A percentile compares a stretch with the other conserved stretches of the same genome.
Evolutionary conservation across 257 asterid genomes (phyloP).

Genomic region (Plantago major): DNA sequence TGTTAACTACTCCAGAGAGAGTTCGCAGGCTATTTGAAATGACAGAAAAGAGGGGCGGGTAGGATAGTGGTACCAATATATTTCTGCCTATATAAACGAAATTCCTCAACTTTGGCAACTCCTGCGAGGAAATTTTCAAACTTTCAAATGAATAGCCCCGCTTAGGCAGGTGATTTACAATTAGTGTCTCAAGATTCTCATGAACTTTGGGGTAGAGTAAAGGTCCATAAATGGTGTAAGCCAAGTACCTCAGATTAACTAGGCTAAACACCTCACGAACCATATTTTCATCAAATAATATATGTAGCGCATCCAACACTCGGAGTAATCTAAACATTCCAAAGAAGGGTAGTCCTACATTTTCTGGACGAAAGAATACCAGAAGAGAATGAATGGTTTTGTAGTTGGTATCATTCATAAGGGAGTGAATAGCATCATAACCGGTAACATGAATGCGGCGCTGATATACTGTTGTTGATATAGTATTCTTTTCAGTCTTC

Average conservation of each 20-base stretch:
- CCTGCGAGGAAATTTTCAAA: conserved; percentile 1
- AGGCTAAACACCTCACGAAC: background rate
- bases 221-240: background rate
- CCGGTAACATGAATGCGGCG: background rate
- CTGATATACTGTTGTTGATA: too few species aligned
- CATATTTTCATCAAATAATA: background rate
- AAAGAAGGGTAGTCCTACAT: background rate
- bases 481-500: too few species aligned
- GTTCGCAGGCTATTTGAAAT: conserved; percentile 12
- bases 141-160: background rate
- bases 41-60: background rate
- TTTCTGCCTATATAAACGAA: conserved; percentile 1
- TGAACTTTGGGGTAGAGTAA: too few species aligned
- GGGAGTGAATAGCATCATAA: background rate
- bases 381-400: conserved; percentile 12
- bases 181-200: conserved; percentile 22
- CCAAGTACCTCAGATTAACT: conserved; percentile 20
- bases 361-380: background rate
- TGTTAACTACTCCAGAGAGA: background rate
- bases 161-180: background rate
- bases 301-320: conserved; percentile 11
- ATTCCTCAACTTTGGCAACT: conserved; percentile 22
- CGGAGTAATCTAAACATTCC: conserved; percentile 3
- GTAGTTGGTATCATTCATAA: background rate
- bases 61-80: background rate